Conservation (phyloP, 148 eudicot species). For the Rhododendron ovatum region DNA sequence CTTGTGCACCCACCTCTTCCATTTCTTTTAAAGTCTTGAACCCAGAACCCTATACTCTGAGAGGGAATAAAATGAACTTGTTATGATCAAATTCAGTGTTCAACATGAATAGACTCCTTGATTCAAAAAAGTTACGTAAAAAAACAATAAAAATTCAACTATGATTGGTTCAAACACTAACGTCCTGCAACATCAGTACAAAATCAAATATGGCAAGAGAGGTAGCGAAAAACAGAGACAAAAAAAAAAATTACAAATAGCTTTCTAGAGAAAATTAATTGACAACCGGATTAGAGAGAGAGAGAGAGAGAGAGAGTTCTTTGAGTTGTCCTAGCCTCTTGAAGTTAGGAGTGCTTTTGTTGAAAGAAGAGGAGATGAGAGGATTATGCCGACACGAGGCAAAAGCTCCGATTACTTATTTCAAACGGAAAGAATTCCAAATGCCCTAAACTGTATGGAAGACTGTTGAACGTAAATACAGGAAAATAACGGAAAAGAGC, state of each 20-base stretch:
- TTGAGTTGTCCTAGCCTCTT: not conserved
- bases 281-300: not conserved
- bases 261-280: not conserved
- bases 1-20: slow-evolving; percentile 44
- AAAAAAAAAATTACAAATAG: not conserved
- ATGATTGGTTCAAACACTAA: not conserved
- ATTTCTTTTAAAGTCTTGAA: slow-evolving; percentile 12
- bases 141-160: not conserved
- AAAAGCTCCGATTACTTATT: not conserved
- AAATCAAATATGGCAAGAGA: not conserved
- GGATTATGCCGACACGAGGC: not conserved
- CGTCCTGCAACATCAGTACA: not conserved
- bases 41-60: not conserved
- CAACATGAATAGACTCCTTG: not conserved
- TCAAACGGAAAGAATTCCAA: not conserved
- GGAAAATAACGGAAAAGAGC: not conserved
- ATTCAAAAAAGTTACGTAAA: not conserved
- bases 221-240: not conserved
- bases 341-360: not conserved
- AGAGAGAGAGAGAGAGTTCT: not conserved
- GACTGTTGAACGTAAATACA: not conserved
- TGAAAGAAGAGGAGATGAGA: not conserved
- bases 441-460: slow-evolving; percentile 1
- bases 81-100: not conserved
- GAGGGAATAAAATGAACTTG: not conserved